These are phyloP conservation scores for Leishmania braziliensis DNA, from an alignment of 208 protist species.

Conservation along the genomic window DNA sequence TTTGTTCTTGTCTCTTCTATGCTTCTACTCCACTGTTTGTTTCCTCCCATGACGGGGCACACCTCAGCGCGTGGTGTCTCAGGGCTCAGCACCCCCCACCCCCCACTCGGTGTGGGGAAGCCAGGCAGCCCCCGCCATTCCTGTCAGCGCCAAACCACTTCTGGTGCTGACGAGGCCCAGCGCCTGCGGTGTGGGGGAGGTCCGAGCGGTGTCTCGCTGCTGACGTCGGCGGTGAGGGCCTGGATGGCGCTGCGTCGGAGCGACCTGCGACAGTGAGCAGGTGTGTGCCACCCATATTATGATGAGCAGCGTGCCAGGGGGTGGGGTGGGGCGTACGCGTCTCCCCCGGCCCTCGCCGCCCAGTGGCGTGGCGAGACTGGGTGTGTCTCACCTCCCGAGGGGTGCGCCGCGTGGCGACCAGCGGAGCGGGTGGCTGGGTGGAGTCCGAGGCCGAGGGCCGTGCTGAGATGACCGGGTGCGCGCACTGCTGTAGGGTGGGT, in stretches of 20 bases:
- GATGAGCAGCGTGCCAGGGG: background rate
- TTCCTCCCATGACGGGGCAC: background rate
- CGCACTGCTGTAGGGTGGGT: background rate
- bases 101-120: background rate
- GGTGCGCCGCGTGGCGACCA: no score
- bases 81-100: no score
- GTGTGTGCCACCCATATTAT: background rate
- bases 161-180: background rate
- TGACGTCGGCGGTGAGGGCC: background rate
- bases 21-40: background rate
- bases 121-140: no score
- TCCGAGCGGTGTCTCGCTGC: background rate
- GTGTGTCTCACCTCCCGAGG: no score
- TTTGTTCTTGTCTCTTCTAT: background rate
- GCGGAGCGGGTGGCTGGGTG: background rate
- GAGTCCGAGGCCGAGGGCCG: background rate
- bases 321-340: background rate
- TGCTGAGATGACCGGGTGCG: background rate
- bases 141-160: background rate
- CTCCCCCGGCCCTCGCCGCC: no score
- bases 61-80: background rate
- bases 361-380: no score
- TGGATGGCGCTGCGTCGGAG: background rate
- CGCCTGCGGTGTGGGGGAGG: no score
- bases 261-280: background rate